Base-by-base conservation (phyloP, 805 yeast species). In the Kurtzmaniella fragi region DNA sequence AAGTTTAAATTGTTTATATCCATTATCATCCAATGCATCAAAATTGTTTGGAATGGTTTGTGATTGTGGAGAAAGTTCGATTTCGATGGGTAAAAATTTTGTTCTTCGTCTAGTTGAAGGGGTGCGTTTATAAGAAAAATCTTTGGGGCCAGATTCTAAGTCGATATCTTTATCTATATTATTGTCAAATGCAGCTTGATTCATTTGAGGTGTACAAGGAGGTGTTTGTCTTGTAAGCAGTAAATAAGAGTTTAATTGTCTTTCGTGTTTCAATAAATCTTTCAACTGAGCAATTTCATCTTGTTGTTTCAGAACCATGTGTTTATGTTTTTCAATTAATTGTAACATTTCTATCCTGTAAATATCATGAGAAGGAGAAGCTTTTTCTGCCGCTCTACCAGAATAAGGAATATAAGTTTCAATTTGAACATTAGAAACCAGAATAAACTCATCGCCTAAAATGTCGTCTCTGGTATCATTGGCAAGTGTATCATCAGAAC, bases 221-320 rank as follows among this genome's bases (percentile, higher is more conserved):
- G 25, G 25, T 8, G 25, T 20, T 20, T 20, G 25, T 20, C 25
- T 20, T 20, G 8, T 5, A 20, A 8, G 8, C 25, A 20, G 5
- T 20, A 20, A 20, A 20, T 20, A 20, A 20, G 25, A 41, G 40
- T 48, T 55, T 8, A 53, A 33, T 31, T 45, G 42, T 34, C 53
- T 48, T 41, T 61, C 62, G 28, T 54, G 49, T 11, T 34, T 36
- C 33, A 61, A 44, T 16, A 61, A 45, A 13, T 47, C 37, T 31
- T 49, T 54, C 17, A 58, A 43, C 32, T 52, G 48, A 11, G 48
- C 43, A 14, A 56, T 57, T 42, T 59, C 62, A 13, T 48, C 43
- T 38, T 54, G 56, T 36, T 61, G 61, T 36, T 49, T 55, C 12
- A 40, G 33, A 8, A 58, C 44, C 38, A 57, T 44, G 3, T 37